Evolutionary conservation across 768 basidiomycete genomes (phyloP), one percentile per base, ranked within the genome.

Genomic region (Antrodiella citrinella): DNA sequence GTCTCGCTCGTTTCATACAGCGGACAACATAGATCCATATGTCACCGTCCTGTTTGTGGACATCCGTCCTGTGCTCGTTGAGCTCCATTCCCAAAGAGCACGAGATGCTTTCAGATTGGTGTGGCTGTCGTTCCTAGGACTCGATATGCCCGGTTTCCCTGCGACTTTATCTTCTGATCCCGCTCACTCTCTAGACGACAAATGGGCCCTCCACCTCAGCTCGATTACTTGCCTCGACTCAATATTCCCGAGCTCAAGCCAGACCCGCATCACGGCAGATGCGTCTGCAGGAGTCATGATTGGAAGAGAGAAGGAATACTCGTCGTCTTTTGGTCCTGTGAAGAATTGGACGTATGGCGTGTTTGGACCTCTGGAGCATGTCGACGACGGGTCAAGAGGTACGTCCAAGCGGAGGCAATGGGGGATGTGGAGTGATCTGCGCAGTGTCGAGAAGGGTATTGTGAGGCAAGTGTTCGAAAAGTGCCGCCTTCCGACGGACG

Each of bases 31-130:
- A 15, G 90, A 92, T 61, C 90, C 89, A 4, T 89, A 86, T 59
- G 70, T 80, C 2, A 80, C 75, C 3, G 74, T 91, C 25, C 66
- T 92, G 13, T 85, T 92, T 62, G 72, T 77, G 26, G 90, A 92
- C 58, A 74, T 92, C 53, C 77, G 78, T 19, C 64, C 76, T 3
- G 64, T 91, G 12, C 64, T 88, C 42, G 54, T 70, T 44, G 51
- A 66, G 5, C 47, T 86, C 42, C 65, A 62, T 12, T 71, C 74
- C 15, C 52, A 57, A 11, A 63, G 58, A 22, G 76, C 78, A 0
- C 80, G 78, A 66, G 57, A 75, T 38, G 69, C 73, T 4, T 80
- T 91, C 55, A 79, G 88, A 3, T 60, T 81, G 41, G 74, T 78
- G 20, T 91, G 84, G 84, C 68, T 92, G 10, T 80, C 81, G 4